Conservation (phyloP, 1,284 basidiomycete genomes). For the Blastosporella zonata region DNA sequence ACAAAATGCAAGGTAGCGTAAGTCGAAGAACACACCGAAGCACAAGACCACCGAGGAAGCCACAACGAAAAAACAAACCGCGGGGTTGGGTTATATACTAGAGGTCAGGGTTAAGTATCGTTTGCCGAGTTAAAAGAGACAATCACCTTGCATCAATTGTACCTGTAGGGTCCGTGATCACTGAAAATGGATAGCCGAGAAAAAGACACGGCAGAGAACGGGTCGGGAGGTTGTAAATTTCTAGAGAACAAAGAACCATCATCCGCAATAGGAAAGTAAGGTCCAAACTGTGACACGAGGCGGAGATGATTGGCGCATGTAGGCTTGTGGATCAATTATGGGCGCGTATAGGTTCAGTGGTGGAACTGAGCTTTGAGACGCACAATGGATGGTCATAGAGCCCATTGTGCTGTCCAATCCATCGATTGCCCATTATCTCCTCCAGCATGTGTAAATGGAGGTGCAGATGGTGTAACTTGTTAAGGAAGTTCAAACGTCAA, state of each 20-base stretch:
- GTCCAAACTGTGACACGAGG: slow-evolving; percentile 15
- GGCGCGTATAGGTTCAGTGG: slow-evolving; percentile 12
- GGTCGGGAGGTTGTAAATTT: background rate
- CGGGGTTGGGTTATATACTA: slow-evolving; percentile 2
- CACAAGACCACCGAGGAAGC: background rate
- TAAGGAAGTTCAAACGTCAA: background rate
- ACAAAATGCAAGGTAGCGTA: background rate
- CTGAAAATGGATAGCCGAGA: slow-evolving; percentile 2
- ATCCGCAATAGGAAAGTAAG: slow-evolving; percentile 17
- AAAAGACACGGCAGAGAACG: background rate
- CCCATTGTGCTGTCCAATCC: slow-evolving; percentile 4
- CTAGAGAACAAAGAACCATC: slow-evolving; percentile 11
- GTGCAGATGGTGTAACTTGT: background rate
- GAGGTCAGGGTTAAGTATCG: background rate
- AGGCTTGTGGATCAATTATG: slow-evolving; percentile 3
- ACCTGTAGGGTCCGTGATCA: slow-evolving; percentile 2
- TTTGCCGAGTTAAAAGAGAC: background rate
- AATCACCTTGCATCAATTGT: slow-evolving; percentile 10
- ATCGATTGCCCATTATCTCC: background rate
- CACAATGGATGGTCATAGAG: background rate
- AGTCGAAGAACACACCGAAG: slow-evolving; percentile 1
- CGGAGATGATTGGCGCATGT: background rate
- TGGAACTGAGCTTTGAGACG: background rate
- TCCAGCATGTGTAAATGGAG: background rate
- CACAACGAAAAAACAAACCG: background rate